Percentiles rank a stretch among this genome's conserved stretches.
These are phyloP conservation scores for Phialemonium atrogriseum DNA, from an alignment of 2,329 filamentous ascomycete genomes.

Conservation along the genomic window DNA sequence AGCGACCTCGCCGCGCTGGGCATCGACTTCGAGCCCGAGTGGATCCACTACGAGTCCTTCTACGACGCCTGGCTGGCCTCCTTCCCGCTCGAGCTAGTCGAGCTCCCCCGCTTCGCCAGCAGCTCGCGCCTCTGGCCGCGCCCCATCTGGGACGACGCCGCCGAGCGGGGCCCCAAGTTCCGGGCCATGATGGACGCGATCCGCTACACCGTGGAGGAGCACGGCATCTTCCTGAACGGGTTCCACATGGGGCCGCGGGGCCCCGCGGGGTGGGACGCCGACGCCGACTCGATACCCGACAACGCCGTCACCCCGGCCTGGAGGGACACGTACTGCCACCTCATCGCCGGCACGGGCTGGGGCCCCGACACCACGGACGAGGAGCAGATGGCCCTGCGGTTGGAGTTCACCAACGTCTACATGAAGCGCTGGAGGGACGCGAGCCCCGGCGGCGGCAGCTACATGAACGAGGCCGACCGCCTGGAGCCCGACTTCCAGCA, in stretches of 20 bases:
- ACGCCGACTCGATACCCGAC: constrained; percentile 21
- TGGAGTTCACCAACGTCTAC: constrained; percentile 20
- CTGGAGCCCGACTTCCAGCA: constrained; percentile 31
- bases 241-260: too few species aligned
- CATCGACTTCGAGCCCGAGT: constrained; percentile 17
- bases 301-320: constrained; percentile 31
- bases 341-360: constrained; percentile 22
- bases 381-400: constrained; percentile 18
- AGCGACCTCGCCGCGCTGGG: constrained; percentile 38
- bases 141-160: constrained; percentile 20
- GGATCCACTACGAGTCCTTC: constrained; percentile 16
- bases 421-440: constrained; percentile 23
- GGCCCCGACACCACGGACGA: constrained; percentile 21
- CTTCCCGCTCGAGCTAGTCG: constrained; percentile 16
- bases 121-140: constrained; percentile 25
- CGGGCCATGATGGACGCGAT: constrained; percentile 27
- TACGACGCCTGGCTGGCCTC: constrained; percentile 17
- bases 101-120: constrained; percentile 28
- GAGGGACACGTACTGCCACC: constrained; percentile 24
- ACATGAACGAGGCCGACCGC: constrained; percentile 45
- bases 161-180: constrained; percentile 32
- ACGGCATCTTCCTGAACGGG: too few species aligned
- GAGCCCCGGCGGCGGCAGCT: constrained; percentile 33
- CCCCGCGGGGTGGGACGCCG: constrained; percentile 24
- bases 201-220: constrained; percentile 23